Percentiles rank a stretch among this genome's conserved stretches.
Conservation (phyloP, 495 filamentous ascomycete genomes). For the Parathielavia hyrcaniae region DNA sequence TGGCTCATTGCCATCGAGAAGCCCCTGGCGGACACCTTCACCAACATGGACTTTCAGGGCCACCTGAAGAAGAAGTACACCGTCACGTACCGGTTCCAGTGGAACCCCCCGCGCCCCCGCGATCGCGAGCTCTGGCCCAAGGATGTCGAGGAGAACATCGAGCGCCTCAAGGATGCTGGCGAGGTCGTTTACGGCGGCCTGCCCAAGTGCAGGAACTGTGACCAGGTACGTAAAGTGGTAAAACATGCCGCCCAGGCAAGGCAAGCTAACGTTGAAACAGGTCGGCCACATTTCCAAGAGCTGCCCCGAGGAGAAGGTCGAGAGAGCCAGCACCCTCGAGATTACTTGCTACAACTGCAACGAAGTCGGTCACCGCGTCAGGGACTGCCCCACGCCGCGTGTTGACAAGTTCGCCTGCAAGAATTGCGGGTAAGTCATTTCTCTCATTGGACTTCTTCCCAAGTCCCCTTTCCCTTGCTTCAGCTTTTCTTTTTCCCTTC, state of each 20-base stretch:
- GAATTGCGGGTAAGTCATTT: slow-evolving; percentile 64
- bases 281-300: slow-evolving; percentile 63
- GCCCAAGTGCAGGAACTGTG: slow-evolving; percentile 64
- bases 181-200: slow-evolving; percentile 59
- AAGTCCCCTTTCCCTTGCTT: no score
- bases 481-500: no score
- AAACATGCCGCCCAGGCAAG: no score
- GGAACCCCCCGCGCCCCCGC: slow-evolving; percentile 58
- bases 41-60: slow-evolving; percentile 78
- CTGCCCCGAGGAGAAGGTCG: slow-evolving; percentile 58
- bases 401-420: slow-evolving; percentile 62
- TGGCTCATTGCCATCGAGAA: slow-evolving; percentile 75
- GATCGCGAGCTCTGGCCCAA: slow-evolving; percentile 59
- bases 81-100: slow-evolving; percentile 60
- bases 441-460: not conserved
- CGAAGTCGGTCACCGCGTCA: slow-evolving; percentile 58
- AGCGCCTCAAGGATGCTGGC: slow-evolving; percentile 68
- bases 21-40: slow-evolving; percentile 54
- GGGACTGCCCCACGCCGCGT: slow-evolving; percentile 57
- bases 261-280: no score
- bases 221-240: slow-evolving; percentile 34
- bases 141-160: slow-evolving; percentile 60
- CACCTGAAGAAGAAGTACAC: slow-evolving; percentile 67
- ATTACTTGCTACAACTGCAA: slow-evolving; percentile 75
- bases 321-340: slow-evolving; percentile 39